A percentile compares a stretch with the other conserved stretches of the same genome.
These are phyloP conservation scores for Candida mattraensis DNA, from an alignment of 805 yeast genomes.

Conservation along the genomic window DNA sequence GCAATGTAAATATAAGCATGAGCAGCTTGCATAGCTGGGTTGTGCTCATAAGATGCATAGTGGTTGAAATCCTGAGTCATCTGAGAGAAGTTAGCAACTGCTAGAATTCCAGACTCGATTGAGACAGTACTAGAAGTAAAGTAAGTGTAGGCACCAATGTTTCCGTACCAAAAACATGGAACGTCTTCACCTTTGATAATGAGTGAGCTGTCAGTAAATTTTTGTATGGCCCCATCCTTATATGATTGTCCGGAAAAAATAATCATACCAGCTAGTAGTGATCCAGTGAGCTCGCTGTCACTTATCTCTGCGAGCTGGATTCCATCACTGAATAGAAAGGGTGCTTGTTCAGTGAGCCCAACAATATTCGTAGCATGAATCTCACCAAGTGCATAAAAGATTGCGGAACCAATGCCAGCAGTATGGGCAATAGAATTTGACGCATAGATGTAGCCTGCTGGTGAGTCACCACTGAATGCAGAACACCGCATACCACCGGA, in stretches of 20 bases:
- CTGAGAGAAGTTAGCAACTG: slow-evolving; percentile 7
- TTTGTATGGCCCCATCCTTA: slow-evolving; percentile 4
- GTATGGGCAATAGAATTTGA: slow-evolving; percentile 7
- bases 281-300: slow-evolving; percentile 4
- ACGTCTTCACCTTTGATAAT: slow-evolving; percentile 5
- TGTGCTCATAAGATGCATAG: slow-evolving; percentile 6
- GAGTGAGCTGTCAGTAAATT: slow-evolving; percentile 3
- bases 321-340: slow-evolving; percentile 8
- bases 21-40: slow-evolving; percentile 2
- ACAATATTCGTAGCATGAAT: slow-evolving; percentile 5
- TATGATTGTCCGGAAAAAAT: slow-evolving; percentile 5
- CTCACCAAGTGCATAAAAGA: slow-evolving; percentile 8
- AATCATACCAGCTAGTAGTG: slow-evolving; percentile 4
- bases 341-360: slow-evolving; percentile 6
- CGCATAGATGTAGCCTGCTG: slow-evolving; percentile 7
- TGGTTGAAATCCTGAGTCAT: slow-evolving; percentile 6
- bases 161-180: slow-evolving; percentile 9
- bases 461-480: slow-evolving; percentile 9
- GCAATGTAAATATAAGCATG: slow-evolving; percentile 3
- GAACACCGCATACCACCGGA: slow-evolving; percentile 8
- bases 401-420: slow-evolving; percentile 8
- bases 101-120: slow-evolving; percentile 5
- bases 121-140: slow-evolving; percentile 2
- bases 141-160: slow-evolving; percentile 5
- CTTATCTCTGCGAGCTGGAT: slow-evolving; percentile 1